phyloP scores from a whole-genome alignment of 352 stramenopile species.

The Phytophthora fragariae region DNA sequence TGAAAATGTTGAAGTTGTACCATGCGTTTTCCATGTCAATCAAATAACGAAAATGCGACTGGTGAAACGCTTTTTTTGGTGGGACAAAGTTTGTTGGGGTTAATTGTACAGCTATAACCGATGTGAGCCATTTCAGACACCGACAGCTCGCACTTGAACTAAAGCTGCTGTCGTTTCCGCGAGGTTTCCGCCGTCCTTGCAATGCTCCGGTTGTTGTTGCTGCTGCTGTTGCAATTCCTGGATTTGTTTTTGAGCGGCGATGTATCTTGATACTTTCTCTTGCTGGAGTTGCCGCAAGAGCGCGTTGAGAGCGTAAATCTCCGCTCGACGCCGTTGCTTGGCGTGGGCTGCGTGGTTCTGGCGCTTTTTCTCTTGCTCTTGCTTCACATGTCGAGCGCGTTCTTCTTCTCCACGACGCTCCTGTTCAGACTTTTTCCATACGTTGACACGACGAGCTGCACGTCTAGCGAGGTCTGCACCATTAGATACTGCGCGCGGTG shows the following conservation, averaged over 20 bases:
- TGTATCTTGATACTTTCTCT: constrained; percentile 63
- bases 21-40: too few species aligned
- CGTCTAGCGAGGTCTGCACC: constrained; percentile 47
- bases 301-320: constrained; percentile 81
- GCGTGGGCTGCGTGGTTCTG: constrained; percentile 54
- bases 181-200: constrained; percentile 1
- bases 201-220: background rate
- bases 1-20: too few species aligned
- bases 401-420: constrained; percentile 64
- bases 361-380: constrained; percentile 56
- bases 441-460: constrained; percentile 59
- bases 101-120: too few species aligned
- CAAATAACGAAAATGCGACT: too few species aligned
- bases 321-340: constrained; percentile 61
- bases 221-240: constrained; percentile 13
- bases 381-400: constrained; percentile 40
- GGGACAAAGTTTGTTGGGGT: too few species aligned
- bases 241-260: constrained; percentile 50
- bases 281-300: constrained; percentile 71
- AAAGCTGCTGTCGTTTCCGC: constrained; percentile 2
- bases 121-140: background rate
- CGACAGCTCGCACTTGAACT: constrained; percentile 23
- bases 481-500: background rate
- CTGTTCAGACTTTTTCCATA: constrained; percentile 67
- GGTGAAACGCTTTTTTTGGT: too few species aligned